Percentiles rank a stretch among this genome's conserved stretches.
phyloP scores from a whole-genome alignment of 495 filamentous ascomycete species.

The Aspergillus coremiiformis region DNA sequence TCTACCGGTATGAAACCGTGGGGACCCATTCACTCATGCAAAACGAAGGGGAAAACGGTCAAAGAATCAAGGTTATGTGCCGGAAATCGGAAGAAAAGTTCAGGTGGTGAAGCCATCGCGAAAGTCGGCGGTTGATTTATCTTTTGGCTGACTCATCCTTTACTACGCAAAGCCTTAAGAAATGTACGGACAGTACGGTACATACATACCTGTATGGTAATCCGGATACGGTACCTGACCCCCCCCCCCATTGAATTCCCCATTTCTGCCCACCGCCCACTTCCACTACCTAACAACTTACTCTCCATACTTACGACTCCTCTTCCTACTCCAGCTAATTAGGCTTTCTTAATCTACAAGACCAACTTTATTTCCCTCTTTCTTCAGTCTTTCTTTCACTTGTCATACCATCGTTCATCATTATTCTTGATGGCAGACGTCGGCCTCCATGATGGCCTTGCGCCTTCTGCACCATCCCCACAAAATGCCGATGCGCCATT shows the following conservation, averaged over 20 bases:
- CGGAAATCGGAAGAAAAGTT: slow-evolving; percentile 42
- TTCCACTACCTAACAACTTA: too few species aligned
- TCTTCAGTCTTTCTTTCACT: neutral
- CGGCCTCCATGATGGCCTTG: slow-evolving; percentile 23
- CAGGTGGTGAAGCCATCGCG: slow-evolving; percentile 10
- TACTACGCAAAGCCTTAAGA: neutral
- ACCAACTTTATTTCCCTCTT: neutral
- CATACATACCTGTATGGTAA: too few species aligned
- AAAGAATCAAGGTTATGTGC: slow-evolving; percentile 19
- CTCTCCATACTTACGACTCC: too few species aligned
- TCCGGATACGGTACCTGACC: too few species aligned
- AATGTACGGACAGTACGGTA: too few species aligned
- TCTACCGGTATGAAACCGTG: slow-evolving; percentile 31
- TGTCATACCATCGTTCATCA: neutral
- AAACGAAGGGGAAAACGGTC: slow-evolving; percentile 17
- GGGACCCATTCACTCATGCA: slow-evolving; percentile 18
- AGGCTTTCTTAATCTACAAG: slow-evolving; percentile 6
- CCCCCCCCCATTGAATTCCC: neutral
- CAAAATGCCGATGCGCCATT: slow-evolving; percentile 31
- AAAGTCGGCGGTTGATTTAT: slow-evolving; percentile 21
- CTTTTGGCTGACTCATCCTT: slow-evolving; percentile 19
- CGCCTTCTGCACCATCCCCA: slow-evolving; percentile 25
- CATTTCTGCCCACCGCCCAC: too few species aligned
- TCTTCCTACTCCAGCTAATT: too few species aligned
- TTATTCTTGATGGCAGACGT: slow-evolving; percentile 29